phyloP scores from a whole-genome alignment of 768 basidiomycete genomes.

The Terana coerulea region DNA sequence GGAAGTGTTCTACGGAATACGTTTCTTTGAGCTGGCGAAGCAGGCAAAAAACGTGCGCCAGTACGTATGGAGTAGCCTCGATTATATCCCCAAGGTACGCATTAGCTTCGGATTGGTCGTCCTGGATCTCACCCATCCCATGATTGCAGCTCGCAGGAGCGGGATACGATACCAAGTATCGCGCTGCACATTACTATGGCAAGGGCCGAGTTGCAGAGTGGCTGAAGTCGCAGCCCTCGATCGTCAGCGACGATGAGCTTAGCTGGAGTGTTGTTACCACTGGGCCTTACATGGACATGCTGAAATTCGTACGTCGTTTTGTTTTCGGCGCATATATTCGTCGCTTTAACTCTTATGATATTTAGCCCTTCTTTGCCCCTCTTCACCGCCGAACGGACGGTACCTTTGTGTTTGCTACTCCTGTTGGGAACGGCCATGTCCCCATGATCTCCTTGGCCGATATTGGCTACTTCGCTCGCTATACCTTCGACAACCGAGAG shows the following conservation, averaged over 20 bases:
- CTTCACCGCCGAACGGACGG: conserved; percentile 22
- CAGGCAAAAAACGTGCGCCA: conserved; percentile 30
- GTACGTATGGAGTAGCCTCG: conserved; percentile 37
- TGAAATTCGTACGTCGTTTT: background rate
- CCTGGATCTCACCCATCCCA: background rate
- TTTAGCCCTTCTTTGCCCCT: conserved; percentile 17
- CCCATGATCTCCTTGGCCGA: conserved; percentile 26
- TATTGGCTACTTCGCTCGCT: conserved; percentile 26
- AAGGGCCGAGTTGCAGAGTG: conserved; percentile 7
- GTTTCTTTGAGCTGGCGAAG: conserved; percentile 37
- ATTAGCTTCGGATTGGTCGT: conserved; percentile 3
- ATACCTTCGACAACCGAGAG: conserved; percentile 26
- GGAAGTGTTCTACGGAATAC: conserved; percentile 35
- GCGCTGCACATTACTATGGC: conserved; percentile 25
- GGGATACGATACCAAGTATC: conserved; percentile 14
- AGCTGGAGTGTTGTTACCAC: conserved; percentile 9
- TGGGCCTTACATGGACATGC: conserved; percentile 19
- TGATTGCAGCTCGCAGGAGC: background rate
- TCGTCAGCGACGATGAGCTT: conserved; percentile 1
- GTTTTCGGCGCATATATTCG: conserved; percentile 4
- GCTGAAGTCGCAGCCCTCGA: conserved; percentile 1
- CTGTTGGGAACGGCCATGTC: conserved; percentile 23
- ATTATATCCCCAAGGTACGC: conserved; percentile 35
- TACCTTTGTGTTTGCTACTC: conserved; percentile 24
- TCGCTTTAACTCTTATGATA: conserved; percentile 7